Conservation (phyloP, 176 grass and related monocot genomes). For the Oryza officinalis region DNA sequence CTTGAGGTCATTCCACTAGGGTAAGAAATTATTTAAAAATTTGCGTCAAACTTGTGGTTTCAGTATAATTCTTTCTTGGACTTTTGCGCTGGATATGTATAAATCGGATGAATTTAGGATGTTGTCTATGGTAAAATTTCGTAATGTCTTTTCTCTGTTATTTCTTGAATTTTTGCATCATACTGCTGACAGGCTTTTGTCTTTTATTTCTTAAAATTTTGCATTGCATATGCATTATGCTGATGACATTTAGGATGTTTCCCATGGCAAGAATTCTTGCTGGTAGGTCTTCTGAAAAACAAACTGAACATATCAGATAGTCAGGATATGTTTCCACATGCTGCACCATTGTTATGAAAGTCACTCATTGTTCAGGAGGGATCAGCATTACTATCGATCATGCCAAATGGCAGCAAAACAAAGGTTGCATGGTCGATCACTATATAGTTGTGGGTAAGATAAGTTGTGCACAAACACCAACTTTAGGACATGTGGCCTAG, state of each 20-base stretch:
- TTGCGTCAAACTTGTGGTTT: slow-evolving; percentile 16
- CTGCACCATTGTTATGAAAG: background rate
- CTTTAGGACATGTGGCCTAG: background rate
- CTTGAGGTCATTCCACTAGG: slow-evolving; percentile 74
- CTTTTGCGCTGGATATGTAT: background rate
- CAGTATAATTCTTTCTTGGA: background rate
- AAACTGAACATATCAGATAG: background rate
- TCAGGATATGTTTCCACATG: background rate
- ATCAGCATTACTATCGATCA: background rate
- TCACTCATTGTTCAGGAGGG: background rate
- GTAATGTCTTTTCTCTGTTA: background rate
- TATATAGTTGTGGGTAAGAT: background rate
- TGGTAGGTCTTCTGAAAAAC: background rate
- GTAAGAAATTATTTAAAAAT: slow-evolving; percentile 50
- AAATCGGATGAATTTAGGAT: background rate
- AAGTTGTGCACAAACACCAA: background rate
- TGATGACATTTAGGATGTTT: background rate
- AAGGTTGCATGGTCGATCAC: background rate
- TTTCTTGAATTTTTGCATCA: background rate
- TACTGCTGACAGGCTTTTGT: background rate
- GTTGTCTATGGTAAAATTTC: background rate
- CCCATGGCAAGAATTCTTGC: background rate
- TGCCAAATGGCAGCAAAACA: background rate
- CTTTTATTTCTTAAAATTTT: slow-evolving; percentile 18
- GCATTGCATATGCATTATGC: background rate